Base-by-base conservation (phyloP, 2,329 filamentous ascomycete genomes). In the Nothopassalora personata region DNA sequence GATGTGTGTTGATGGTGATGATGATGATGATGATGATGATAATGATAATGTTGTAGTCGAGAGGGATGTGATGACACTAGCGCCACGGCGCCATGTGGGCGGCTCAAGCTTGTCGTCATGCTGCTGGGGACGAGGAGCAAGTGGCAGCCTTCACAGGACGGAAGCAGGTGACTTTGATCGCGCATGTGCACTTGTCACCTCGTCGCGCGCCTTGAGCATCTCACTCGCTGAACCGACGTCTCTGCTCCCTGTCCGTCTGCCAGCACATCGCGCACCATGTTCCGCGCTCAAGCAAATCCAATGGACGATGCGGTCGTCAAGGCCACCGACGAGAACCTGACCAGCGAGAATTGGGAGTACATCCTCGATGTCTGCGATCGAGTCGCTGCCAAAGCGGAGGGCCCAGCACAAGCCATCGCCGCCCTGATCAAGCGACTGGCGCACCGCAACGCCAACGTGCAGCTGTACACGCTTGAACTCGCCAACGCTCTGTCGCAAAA, bases 271-370 rank as follows among this genome's bases (percentile, higher is more conserved):
- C 55, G 36, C 56, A 54, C 50, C 56, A 58, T 58, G 56, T 58
- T 58, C 45, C 50, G 56, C 13, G 51, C 56, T 7, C 50, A 54
- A 27, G 56, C 56, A 36, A 58, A 58, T 49, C 56, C 56, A 19
- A 58, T 58, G 56, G 56, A 58, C 51, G 56, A 58, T 49, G 56
- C 56, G 46, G 56, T 58, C 39, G 86, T 85, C 71, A 89, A 89
- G 77, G 92, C 94, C 72, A 99, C 94, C 58, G 94, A 99, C 77
- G 94, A 99, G 82, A 99, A 97, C 76, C 84, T 97, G 69, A 97
- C 92, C 84, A 95, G 77, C 61, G 81, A 83, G 76, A 88, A 89
- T 73, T 89, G 86, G 86, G 86, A 88, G 72, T 86, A 80, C 66
- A 87, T 87, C 66, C 77, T 87, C 68, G 73, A 75, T 60, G 72